phyloP scores from a whole-genome alignment of 2,329 filamentous ascomycete genomes.

The Orbilia blumenaviensis region DNA sequence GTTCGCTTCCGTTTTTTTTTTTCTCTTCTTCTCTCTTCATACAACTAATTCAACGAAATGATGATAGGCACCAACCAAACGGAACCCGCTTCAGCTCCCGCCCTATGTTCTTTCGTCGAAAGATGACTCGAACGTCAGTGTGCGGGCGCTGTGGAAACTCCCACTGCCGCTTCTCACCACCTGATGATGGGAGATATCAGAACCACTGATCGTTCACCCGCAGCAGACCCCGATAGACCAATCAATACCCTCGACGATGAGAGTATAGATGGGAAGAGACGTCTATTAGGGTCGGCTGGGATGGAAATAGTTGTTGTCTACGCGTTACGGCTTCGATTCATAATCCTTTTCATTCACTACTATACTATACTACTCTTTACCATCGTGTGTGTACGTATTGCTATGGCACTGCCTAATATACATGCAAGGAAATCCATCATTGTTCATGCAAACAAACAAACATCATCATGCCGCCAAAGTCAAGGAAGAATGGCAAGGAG shows the following conservation, averaged over 20 bases:
- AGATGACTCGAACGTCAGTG: slow-evolving; percentile 44
- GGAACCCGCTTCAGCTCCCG: slow-evolving; percentile 51
- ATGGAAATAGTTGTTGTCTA: slow-evolving; percentile 46
- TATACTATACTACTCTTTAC: slow-evolving; percentile 3
- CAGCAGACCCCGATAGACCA: neutral
- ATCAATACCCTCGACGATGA: neutral
- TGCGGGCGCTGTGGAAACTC: slow-evolving; percentile 54
- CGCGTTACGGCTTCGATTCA: neutral
- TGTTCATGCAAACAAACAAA: neutral
- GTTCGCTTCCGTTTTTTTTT: neutral
- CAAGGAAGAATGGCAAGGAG: neutral
- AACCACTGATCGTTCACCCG: slow-evolving; percentile 51
- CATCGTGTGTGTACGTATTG: slow-evolving; percentile 26
- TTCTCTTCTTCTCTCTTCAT: slow-evolving; percentile 44
- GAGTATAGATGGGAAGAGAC: neutral
- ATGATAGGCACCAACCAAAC: slow-evolving; percentile 50
- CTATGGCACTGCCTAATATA: slow-evolving; percentile 1
- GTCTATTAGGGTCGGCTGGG: neutral
- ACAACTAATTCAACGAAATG: slow-evolving; percentile 55
- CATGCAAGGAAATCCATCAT: slow-evolving; percentile 10
- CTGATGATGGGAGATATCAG: slow-evolving; percentile 48
- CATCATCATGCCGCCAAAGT: slow-evolving; percentile 2
- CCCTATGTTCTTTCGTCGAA: slow-evolving; percentile 39
- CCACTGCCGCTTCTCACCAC: slow-evolving; percentile 50
- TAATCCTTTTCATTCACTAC: neutral